phyloP scores from a whole-genome alignment of 1,139 yeast species.

The Candida tunisiensis region DNA sequence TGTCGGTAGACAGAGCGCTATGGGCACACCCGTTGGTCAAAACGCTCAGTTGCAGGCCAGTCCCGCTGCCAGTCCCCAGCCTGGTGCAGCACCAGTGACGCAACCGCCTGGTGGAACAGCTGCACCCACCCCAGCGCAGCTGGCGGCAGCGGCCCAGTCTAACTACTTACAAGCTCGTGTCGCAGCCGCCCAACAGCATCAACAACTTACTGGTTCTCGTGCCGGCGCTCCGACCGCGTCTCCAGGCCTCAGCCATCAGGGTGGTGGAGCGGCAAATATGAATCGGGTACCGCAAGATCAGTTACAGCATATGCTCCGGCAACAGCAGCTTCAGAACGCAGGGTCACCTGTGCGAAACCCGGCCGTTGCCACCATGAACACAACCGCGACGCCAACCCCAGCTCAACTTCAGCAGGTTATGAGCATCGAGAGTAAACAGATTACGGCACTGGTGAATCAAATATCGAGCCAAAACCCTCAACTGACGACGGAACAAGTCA shows the following conservation, averaged over 20 bases:
- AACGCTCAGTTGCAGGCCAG: conserved; percentile 3
- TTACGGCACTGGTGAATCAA: conserved; percentile 51
- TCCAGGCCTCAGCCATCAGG: conserved; percentile 8
- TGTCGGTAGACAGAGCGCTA: background rate
- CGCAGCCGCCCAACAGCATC: no score
- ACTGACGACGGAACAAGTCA: conserved; percentile 52
- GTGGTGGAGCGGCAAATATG: conserved; percentile 3
- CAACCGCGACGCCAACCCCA: conserved; percentile 2
- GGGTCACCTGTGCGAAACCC: conserved; percentile 1
- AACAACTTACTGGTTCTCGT: no score
- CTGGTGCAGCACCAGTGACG: no score
- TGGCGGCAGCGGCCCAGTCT: no score
- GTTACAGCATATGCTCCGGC: conserved; percentile 2
- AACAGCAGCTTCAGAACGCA: conserved; percentile 6
- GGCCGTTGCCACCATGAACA: conserved; percentile 1
- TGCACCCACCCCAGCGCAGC: no score
- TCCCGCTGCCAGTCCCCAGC: no score
- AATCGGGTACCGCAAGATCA: conserved; percentile 4
- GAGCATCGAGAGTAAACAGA: conserved; percentile 24
- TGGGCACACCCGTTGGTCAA: conserved; percentile 1
- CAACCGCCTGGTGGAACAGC: no score
- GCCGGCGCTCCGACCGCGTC: conserved; percentile 11
- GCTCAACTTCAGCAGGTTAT: conserved; percentile 2
- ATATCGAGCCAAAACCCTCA: conserved; percentile 56
- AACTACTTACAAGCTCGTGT: no score